Conservation (phyloP, 371 early-diverging fungal genomes). For the Entomophthora muscae region DNA sequence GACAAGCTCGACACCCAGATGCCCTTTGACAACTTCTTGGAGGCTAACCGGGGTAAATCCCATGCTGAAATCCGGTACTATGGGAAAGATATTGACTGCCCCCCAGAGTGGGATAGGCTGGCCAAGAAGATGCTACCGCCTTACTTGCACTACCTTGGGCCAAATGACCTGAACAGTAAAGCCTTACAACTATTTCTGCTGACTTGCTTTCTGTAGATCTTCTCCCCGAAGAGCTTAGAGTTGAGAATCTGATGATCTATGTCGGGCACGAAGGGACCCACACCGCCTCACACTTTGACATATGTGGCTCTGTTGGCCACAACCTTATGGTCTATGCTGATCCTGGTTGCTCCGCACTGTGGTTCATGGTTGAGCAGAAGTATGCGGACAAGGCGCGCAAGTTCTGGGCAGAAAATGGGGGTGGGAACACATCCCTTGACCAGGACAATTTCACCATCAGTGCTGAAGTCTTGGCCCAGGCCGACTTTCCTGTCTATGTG, state of each 20-base stretch:
- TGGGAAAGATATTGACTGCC: constrained; percentile 19
- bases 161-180: constrained; percentile 17
- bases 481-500: constrained; percentile 16
- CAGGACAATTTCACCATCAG: constrained; percentile 8
- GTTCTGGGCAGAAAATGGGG: constrained; percentile 12
- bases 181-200: too few species aligned
- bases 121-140: constrained; percentile 12
- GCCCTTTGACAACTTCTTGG: neutral
- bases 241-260: constrained; percentile 20
- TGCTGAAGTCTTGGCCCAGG: constrained; percentile 13
- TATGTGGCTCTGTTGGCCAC: constrained; percentile 21
- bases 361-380: constrained; percentile 17
- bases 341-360: constrained; percentile 14
- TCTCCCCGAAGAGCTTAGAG: constrained; percentile 12
- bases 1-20: neutral
- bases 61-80: constrained; percentile 3
- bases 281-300: constrained; percentile 20
- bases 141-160: constrained; percentile 14
- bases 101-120: constrained; percentile 12
- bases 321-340: constrained; percentile 20
- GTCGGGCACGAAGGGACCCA: constrained; percentile 19
- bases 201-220: too few species aligned
- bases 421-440: constrained; percentile 8
- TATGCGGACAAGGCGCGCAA: constrained; percentile 13
- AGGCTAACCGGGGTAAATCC: neutral